These are phyloP conservation scores for Pichia cactophila DNA, from an alignment of 1,139 yeast species.

Conservation along the genomic window DNA sequence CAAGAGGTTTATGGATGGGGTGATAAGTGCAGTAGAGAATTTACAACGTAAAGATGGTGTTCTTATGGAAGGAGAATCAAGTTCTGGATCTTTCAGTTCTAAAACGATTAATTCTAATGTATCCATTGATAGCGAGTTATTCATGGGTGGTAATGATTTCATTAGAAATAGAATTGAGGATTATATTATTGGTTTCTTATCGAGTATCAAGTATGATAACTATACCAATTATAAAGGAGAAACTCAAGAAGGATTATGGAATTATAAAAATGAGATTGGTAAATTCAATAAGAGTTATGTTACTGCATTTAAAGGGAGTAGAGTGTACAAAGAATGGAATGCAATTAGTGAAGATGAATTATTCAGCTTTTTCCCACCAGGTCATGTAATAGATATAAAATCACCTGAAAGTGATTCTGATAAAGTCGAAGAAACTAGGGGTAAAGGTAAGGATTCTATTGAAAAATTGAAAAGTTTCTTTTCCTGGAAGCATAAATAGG, in stretches of 20 bases:
- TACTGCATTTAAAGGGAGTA: conserved; percentile 55
- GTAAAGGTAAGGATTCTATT: too few species aligned
- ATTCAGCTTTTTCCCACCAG: conserved; percentile 80
- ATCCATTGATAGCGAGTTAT: conserved; percentile 40
- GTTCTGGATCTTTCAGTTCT: not conserved
- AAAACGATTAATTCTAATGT: conserved; percentile 38
- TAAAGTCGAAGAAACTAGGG: not conserved
- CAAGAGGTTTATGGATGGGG: conserved; percentile 60
- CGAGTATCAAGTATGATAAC: conserved; percentile 63
- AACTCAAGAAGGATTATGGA: conserved; percentile 13
- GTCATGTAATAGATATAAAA: conserved; percentile 37
- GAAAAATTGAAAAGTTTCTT: not conserved
- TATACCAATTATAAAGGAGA: conserved; percentile 39
- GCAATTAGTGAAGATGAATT: conserved; percentile 75
- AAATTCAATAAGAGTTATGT: conserved; percentile 53
- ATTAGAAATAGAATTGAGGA: conserved; percentile 86
- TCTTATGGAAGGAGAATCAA: conserved; percentile 22
- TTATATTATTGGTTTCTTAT: conserved; percentile 66
- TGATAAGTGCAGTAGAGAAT: conserved; percentile 34
- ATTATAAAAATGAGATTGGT: conserved; percentile 35
- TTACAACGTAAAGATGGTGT: conserved; percentile 17
- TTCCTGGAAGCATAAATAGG: not conserved
- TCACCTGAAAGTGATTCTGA: not conserved
- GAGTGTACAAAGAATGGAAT: conserved; percentile 66
- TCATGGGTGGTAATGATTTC: conserved; percentile 81